phyloP scores from a whole-genome alignment of 306 rosid species.

The Begonia fuchsioides region DNA sequence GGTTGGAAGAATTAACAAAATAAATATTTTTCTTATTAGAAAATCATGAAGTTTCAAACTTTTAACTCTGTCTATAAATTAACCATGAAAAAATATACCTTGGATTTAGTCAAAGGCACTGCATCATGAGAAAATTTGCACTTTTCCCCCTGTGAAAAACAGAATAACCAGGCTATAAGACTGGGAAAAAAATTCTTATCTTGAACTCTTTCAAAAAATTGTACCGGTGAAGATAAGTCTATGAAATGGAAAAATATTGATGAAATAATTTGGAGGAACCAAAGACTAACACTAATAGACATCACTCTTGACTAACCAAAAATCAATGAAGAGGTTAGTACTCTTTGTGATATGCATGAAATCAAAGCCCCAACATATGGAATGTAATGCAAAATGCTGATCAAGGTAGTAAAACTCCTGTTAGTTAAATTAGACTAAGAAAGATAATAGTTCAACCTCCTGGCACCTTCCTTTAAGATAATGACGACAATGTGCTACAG shows the following conservation, averaged over 20 bases:
- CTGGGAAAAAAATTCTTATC: neutral
- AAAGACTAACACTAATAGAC: no score
- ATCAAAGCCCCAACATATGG: no score
- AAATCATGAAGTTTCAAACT: neutral
- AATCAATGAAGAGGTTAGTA: neutral
- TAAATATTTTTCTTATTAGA: neutral
- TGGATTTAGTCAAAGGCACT: slow-evolving; percentile 61
- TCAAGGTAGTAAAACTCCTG: no score
- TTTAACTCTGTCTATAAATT: no score
- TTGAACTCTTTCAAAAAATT: no score
- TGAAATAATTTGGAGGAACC: no score
- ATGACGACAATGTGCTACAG: slow-evolving; percentile 50
- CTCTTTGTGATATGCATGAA: no score
- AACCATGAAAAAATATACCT: slow-evolving; percentile 19
- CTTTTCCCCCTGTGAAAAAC: slow-evolving; percentile 57
- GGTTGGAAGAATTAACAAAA: neutral
- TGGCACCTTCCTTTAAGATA: slow-evolving; percentile 55
- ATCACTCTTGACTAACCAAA: neutral
- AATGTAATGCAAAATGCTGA: no score
- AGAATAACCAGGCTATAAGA: neutral
- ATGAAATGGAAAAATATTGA: no score
- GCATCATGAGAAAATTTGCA: slow-evolving; percentile 77
- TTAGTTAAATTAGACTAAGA: neutral
- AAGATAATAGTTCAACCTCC: slow-evolving; percentile 34
- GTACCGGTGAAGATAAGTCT: no score